Evolutionary conservation across 2,329 filamentous ascomycete species (phyloP).

Genomic region (Diaporthe eres): DNA sequence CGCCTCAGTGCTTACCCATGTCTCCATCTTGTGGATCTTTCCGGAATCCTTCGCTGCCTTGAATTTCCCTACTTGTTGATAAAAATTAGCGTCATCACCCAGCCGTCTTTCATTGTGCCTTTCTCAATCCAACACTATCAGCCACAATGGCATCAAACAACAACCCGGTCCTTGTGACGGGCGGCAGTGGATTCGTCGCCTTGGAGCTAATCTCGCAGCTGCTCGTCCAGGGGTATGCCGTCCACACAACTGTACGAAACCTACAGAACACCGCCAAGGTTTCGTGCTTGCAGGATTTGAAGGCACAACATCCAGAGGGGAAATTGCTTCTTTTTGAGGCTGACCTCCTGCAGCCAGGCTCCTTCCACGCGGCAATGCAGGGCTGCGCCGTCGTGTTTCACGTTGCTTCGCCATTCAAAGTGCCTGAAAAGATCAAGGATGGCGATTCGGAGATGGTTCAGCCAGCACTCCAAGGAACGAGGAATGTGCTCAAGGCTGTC

Average conservation of each 20-base stretch:
- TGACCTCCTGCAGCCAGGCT: slow-evolving; percentile 48
- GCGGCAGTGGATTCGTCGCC: slow-evolving; percentile 74
- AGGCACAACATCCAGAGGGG: slow-evolving; percentile 39
- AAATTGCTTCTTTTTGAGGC: slow-evolving; percentile 49
- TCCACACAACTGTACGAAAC: slow-evolving; percentile 41
- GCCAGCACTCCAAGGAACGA: slow-evolving; percentile 47
- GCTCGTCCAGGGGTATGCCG: slow-evolving; percentile 37
- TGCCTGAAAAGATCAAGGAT: slow-evolving; percentile 46
- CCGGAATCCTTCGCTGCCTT: slow-evolving; percentile 26
- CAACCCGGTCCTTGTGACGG: slow-evolving; percentile 65
- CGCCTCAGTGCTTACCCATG: slow-evolving; percentile 4
- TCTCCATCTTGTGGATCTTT: slow-evolving; percentile 21
- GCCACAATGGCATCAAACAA: neutral
- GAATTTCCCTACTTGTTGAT: slow-evolving; percentile 18
- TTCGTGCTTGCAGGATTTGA: slow-evolving; percentile 36
- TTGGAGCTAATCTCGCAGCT: slow-evolving; percentile 57
- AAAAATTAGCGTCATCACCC: slow-evolving; percentile 4
- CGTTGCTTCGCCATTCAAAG: slow-evolving; percentile 52
- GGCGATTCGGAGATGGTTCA: slow-evolving; percentile 47
- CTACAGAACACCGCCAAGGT: slow-evolving; percentile 40
- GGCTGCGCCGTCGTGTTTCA: slow-evolving; percentile 52
- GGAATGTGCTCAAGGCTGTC: slow-evolving; percentile 47
- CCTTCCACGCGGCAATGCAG: slow-evolving; percentile 48
- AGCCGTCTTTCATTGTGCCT: neutral
- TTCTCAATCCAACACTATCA: neutral